phyloP scores from a whole-genome alignment of 192 early-diverging fungal species.

The Bifiguratus adelaidae region DNA sequence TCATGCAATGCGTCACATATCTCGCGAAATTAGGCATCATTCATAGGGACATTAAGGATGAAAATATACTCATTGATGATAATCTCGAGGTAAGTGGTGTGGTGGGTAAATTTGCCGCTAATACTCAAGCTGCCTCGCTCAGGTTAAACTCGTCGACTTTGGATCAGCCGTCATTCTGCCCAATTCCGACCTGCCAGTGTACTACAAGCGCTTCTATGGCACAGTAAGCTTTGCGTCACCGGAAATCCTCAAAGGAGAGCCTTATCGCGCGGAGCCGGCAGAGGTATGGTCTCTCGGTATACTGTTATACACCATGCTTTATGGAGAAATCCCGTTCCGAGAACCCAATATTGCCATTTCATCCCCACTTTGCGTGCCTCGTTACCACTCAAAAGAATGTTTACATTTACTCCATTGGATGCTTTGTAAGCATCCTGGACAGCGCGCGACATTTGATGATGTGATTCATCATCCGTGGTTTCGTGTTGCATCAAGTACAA shows the following conservation, averaged over 20 bases:
- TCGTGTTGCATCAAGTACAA: too few species aligned
- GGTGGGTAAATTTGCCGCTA: neutral
- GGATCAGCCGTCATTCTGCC: slow-evolving; percentile 1
- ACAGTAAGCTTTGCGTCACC: slow-evolving; percentile 29
- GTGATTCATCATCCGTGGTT: slow-evolving; percentile 52
- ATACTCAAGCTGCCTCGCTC: neutral
- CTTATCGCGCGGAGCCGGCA: slow-evolving; percentile 39
- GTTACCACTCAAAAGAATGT: too few species aligned
- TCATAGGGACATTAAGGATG: slow-evolving; percentile 11
- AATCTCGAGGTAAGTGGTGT: slow-evolving; percentile 4
- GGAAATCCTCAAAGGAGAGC: slow-evolving; percentile 44
- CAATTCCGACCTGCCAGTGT: neutral
- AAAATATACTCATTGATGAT: slow-evolving; percentile 9
- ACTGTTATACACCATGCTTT: slow-evolving; percentile 37
- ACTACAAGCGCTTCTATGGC: slow-evolving; percentile 3
- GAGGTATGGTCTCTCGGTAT: slow-evolving; percentile 60
- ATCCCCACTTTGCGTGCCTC: too few species aligned
- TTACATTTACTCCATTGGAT: slow-evolving; percentile 49
- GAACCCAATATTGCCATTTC: too few species aligned
- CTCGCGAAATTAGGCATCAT: neutral
- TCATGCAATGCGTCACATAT: neutral
- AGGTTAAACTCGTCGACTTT: slow-evolving; percentile 8
- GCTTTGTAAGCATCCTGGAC: slow-evolving; percentile 45
- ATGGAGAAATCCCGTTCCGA: slow-evolving; percentile 41
- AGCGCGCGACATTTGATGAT: slow-evolving; percentile 51